Evolutionary conservation across 2,329 filamentous ascomycete genomes (phyloP).

Genomic region (Paraphoma sp.): DNA sequence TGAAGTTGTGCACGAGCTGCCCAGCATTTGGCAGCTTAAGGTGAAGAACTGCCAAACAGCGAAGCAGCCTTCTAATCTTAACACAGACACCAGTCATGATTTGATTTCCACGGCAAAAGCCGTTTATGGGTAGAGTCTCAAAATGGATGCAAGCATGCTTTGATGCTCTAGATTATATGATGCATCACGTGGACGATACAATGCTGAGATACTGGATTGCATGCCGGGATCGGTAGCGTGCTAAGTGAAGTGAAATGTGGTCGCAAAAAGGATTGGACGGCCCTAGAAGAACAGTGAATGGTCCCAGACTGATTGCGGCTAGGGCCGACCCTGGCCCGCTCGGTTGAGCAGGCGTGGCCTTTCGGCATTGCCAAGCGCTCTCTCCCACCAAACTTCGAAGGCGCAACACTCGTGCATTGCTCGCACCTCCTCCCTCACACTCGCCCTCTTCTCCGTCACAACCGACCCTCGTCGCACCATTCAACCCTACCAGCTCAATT

Average conservation of each 20-base stretch:
- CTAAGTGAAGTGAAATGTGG: conserved; percentile 20
- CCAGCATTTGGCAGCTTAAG: too few species aligned
- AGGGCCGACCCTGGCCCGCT: conserved; percentile 13
- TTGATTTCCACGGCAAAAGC: too few species aligned
- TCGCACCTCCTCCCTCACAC: background rate
- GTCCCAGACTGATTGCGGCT: conserved; percentile 16
- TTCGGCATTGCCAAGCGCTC: conserved; percentile 24
- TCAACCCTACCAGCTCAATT: background rate
- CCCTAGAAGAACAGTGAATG: conserved; percentile 24
- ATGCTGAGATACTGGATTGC: background rate
- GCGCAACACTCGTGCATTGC: conserved; percentile 11
- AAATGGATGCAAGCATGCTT: too few species aligned
- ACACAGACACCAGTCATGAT: too few species aligned
- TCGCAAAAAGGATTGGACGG: conserved; percentile 34
- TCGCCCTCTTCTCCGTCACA: background rate
- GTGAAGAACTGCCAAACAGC: too few species aligned
- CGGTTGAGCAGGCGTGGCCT: conserved; percentile 34
- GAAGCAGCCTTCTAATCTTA: too few species aligned
- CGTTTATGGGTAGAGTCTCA: too few species aligned
- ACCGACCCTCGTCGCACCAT: background rate
- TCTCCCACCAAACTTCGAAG: conserved; percentile 30
- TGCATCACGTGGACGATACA: too few species aligned
- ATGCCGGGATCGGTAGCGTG: background rate
- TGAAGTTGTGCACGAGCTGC: too few species aligned
- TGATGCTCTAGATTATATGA: too few species aligned